These are phyloP conservation scores for Sequoiadendron giganteum DNA, from an alignment of 75 land plant species.

Conservation along the genomic window DNA sequence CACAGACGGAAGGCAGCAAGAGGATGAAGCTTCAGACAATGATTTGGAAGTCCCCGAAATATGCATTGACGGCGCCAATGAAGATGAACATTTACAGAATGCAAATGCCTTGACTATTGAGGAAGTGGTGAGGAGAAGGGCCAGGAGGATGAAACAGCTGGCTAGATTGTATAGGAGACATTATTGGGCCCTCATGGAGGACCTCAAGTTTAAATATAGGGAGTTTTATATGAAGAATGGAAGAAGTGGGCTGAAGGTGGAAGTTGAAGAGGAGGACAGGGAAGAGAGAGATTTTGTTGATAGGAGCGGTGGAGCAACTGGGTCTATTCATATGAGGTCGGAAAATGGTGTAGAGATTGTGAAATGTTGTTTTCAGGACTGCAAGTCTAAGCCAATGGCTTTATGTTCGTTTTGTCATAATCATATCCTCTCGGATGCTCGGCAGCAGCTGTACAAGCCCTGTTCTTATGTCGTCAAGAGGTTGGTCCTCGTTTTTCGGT, in stretches of 20 bases:
- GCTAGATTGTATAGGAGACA: constrained; percentile 44
- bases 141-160: constrained; percentile 47
- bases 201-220: constrained; percentile 49
- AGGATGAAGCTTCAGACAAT: constrained; percentile 14
- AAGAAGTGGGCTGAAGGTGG: constrained; percentile 56
- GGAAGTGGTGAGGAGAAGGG: constrained; percentile 53
- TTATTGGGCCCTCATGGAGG: constrained; percentile 79
- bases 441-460: constrained; percentile 79
- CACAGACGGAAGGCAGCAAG: constrained; percentile 11
- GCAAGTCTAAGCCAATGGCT: constrained; percentile 68
- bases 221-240: constrained; percentile 71
- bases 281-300: neutral
- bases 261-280: constrained; percentile 17
- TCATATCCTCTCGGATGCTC: constrained; percentile 73
- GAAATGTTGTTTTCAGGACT: constrained; percentile 54
- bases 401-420: constrained; percentile 58
- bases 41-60: constrained; percentile 19
- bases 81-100: constrained; percentile 21
- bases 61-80: constrained; percentile 17
- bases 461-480: constrained; percentile 61
- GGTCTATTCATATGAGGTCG: neutral
- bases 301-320: constrained; percentile 27
- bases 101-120: constrained; percentile 27
- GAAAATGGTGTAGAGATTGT: constrained; percentile 15
- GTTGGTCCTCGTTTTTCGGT: constrained; percentile 19